Base-by-base conservation (phyloP, 163 green algal genomes). In the Chlorella variabilis region DNA sequence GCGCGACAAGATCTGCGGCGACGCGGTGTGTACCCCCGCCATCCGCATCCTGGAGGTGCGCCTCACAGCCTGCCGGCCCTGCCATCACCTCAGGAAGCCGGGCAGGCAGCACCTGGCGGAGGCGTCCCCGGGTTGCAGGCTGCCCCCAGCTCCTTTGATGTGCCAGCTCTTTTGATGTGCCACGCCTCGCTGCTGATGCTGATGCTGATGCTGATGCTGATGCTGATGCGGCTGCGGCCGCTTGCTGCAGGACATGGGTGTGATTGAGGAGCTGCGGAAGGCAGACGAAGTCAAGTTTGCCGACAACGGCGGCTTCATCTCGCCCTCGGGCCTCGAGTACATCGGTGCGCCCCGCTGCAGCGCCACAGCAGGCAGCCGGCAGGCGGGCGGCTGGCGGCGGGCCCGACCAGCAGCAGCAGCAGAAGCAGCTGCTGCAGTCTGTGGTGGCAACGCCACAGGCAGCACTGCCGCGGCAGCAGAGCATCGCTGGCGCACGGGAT, bases 231-330 rank as follows among this genome's bases (percentile, higher is more conserved):
- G n/a, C n/a, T 63, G 23, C 18, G 9, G 8, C 18, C 23, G 54
- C 23, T 21, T 29, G 17, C 58, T 97, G 33, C 58, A 92, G 79
- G 88, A 94, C n/a, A 93, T 94, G 90, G 90, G 88, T 27, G 90
- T 94, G 56, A 86, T 93, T 73, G 45, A 92, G 66, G 92, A 96
- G 89, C 91, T 98, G 34, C 67, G 91, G 63, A 89, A 92, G 48
- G 92, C 94, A 83, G 95, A 96, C 54, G 92, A 98, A 84, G 93
- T 91, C 6, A 90, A 97, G 83, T 98, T 97, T 87, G 95, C 95
- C 41, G 93, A 98, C 76, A 89, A 91, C 77, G 94, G 95, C 65
- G 95, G 95, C 76, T 97, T 98, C 82, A 91, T 98, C 21, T 93
- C 85, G 59, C 94, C 94, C 41, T 88, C 84, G 38, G 94, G 94